Percentiles rank a stretch among this genome's conserved stretches.
These are phyloP conservation scores for Citropsis articulata DNA, from an alignment of 345 rosid genomes.

Conservation along the genomic window DNA sequence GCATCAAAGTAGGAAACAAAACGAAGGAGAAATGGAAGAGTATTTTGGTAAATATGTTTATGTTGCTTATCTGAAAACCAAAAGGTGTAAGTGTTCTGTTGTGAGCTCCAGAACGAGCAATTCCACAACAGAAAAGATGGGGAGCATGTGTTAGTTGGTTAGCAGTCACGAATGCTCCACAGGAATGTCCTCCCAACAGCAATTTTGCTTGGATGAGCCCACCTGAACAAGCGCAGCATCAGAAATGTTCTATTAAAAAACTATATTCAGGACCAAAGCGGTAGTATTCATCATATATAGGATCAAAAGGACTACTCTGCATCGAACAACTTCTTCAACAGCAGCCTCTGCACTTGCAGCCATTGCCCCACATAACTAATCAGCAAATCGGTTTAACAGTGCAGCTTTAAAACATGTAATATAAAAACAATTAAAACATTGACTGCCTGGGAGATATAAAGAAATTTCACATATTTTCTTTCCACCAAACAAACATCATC, in stretches of 20 bases:
- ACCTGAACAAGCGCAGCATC: conserved; percentile 39
- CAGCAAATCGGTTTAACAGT: background rate
- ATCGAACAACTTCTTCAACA: conserved; percentile 85
- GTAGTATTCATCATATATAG: background rate
- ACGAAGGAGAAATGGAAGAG: background rate
- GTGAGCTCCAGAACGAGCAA: conserved; percentile 98
- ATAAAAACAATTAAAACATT: too few species aligned
- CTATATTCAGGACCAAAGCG: background rate
- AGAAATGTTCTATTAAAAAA: conserved; percentile 18
- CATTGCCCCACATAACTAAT: conserved; percentile 66
- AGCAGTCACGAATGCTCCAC: conserved; percentile 98
- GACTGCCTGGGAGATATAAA: background rate
- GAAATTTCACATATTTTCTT: background rate
- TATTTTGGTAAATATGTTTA: background rate
- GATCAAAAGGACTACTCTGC: conserved; percentile 61
- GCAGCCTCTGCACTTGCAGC: conserved; percentile 98
- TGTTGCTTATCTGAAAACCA: conserved; percentile 77
- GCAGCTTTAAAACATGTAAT: background rate
- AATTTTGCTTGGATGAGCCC: conserved; percentile 78
- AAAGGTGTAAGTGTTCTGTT: conserved; percentile 97
- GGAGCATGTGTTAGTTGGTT: conserved; percentile 96
- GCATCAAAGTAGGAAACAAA: conserved; percentile 13
- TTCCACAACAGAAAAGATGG: conserved; percentile 89
- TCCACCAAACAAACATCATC: too few species aligned
- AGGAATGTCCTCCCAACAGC: conserved; percentile 94